Evolutionary conservation across 192 early-diverging fungal genomes (phyloP).

Genomic region (Paraglomus brasilianum): DNA sequence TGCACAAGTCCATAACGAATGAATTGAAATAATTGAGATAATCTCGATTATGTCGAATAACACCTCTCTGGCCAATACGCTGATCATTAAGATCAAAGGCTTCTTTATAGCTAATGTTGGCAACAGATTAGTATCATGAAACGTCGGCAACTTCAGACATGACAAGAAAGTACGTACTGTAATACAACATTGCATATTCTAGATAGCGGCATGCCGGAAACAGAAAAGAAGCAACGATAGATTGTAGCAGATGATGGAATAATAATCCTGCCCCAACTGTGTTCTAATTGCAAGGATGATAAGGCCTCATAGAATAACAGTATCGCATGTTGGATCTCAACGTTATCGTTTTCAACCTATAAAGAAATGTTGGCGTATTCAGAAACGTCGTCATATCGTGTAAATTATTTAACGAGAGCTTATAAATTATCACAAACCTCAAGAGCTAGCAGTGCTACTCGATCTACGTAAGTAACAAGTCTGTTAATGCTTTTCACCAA

Average conservation of each 20-base stretch:
- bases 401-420: too few relatives aligned
- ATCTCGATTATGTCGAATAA: constrained; percentile 35
- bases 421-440: too few relatives aligned
- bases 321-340: constrained; percentile 45
- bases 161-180: constrained; percentile 28
- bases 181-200: constrained; percentile 50
- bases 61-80: constrained; percentile 28
- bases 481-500: constrained; percentile 43
- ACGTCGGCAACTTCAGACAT: neutral
- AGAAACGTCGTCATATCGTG: too few relatives aligned
- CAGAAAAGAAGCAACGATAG: constrained; percentile 45
- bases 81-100: constrained; percentile 45
- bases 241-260: constrained; percentile 46
- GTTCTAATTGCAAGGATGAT: constrained; percentile 28
- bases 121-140: neutral
- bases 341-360: constrained; percentile 40
- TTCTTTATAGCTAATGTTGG: constrained; percentile 34
- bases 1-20: constrained; percentile 54
- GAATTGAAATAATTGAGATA: constrained; percentile 54
- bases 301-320: constrained; percentile 51
- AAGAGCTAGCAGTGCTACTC: constrained; percentile 34
- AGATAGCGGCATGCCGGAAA: constrained; percentile 45
- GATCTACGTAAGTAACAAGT: constrained; percentile 48
- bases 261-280: constrained; percentile 40
- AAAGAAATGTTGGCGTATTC: too few relatives aligned